Evolutionary conservation across 441 rosid genomes (phyloP).

Genomic region (Erodium trifolium): DNA sequence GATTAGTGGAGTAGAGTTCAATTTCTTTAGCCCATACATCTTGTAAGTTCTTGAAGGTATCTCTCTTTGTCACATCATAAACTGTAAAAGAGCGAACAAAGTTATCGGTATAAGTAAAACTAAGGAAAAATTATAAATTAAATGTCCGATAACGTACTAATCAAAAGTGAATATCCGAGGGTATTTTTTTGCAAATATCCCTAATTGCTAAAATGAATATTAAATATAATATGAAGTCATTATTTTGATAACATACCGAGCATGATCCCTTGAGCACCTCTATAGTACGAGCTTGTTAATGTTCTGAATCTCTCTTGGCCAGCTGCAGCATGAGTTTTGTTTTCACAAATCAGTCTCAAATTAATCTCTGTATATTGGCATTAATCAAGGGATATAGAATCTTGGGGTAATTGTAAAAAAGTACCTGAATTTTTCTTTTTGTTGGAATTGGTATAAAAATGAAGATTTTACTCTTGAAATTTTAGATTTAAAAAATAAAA

Average conservation of each 20-base stretch:
- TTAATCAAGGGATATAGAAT: slow-evolving; percentile 5
- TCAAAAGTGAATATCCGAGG: too few relatives aligned
- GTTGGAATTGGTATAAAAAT: too few relatives aligned
- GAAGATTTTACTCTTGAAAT: too few relatives aligned
- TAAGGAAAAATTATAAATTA: too few relatives aligned
- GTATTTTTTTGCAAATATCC: too few relatives aligned
- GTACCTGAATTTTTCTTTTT: too few relatives aligned
- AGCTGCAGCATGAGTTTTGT: slow-evolving; percentile 38
- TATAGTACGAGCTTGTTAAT: slow-evolving; percentile 79
- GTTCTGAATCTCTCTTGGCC: slow-evolving; percentile 94
- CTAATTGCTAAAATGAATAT: too few relatives aligned
- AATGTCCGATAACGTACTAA: too few relatives aligned
- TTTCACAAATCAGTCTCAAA: slow-evolving; percentile 16
- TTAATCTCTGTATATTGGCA: slow-evolving; percentile 13
- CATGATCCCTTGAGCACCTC: slow-evolving; percentile 87
- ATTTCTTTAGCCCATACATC: slow-evolving; percentile 73
- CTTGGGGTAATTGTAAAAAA: too few relatives aligned
- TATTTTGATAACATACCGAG: slow-evolving; percentile 43
- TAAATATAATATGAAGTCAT: too few relatives aligned
- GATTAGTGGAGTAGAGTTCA: slow-evolving; percentile 23
- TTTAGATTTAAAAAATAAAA: too few relatives aligned
- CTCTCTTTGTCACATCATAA: slow-evolving; percentile 65
- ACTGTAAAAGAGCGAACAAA: slow-evolving; percentile 31
- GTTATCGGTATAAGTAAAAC: background rate
- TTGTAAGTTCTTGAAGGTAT: slow-evolving; percentile 50